Evolutionary conservation across 139 green algal genomes (phyloP), one percentile per base, ranked within the genome.

Genomic region (Auxenochlorella protothecoides): DNA sequence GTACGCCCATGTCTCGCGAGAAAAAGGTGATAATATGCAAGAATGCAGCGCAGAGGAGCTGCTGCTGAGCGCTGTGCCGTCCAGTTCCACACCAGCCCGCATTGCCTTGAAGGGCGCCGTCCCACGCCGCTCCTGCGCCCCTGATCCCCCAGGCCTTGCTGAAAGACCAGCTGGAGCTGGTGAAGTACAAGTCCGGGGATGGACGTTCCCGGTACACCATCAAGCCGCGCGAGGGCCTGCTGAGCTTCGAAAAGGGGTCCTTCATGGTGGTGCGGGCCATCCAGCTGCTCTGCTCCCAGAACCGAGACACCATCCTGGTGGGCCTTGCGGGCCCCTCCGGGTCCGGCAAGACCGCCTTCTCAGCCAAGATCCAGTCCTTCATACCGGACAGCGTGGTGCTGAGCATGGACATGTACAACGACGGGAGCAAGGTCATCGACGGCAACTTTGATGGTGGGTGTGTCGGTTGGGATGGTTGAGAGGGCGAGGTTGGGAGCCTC

Each of bases 321-420:
- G 91, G 93, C 2, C 69, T 97, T 69, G 94, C 88, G 3, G 94
- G 94, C 3, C 88, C 94, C 6, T 95, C 86, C n/a, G 94, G 94
- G 7, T 88, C 86, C 6, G 94, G 94, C 64, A 98, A 98, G 82
- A 97, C 93, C 5, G 90, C 91, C 0, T 98, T 98, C 74, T 90
- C 86, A n/a, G 78, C 91, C 62, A 96, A 96, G 78, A 80, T 98
- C 14, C 77, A 85, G 62, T 79, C 70, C 62, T 91, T 98, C 71
- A 92, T 98, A 72, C 92, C 90, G 11, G 87, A 88, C 57, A 87
- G 91, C 62, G 79, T 81, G 0, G 60, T 97, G 6, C 85, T 98
- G 64, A 90, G 81, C 59, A 97, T 98, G 94, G 94, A 98, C 79
- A 97, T 92, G 74, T 98, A 98, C 88, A 98, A 98, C 73, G 92